A percentile compares a stretch with the other conserved stretches of the same genome.
phyloP scores from a whole-genome alignment of 1,284 basidiomycete genomes.

The Pisolithus thermaeus region DNA sequence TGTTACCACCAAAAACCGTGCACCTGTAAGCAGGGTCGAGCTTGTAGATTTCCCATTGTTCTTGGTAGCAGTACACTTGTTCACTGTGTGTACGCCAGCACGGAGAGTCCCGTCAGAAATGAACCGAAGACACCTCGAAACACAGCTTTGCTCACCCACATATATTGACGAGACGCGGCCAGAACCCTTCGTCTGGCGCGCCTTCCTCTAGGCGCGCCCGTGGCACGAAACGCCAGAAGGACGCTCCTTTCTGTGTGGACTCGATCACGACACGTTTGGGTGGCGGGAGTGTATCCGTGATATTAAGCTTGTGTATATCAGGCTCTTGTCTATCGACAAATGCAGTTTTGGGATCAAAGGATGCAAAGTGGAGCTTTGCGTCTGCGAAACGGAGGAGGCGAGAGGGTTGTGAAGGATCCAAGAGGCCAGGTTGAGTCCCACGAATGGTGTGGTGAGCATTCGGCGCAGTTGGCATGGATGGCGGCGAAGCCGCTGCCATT shows the following conservation, averaged over 20 bases:
- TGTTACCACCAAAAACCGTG: slow-evolving; percentile 42
- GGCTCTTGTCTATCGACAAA: slow-evolving; percentile 32
- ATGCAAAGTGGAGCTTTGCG: slow-evolving; percentile 58
- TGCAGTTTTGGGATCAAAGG: slow-evolving; percentile 62
- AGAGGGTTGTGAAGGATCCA: slow-evolving; percentile 53
- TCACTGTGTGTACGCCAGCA: slow-evolving; percentile 32
- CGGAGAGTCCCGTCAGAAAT: slow-evolving; percentile 6
- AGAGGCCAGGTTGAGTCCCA: slow-evolving; percentile 43
- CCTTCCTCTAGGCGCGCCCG: slow-evolving; percentile 52
- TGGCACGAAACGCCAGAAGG: slow-evolving; percentile 70
- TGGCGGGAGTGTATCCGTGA: slow-evolving; percentile 43
- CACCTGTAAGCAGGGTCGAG: slow-evolving; percentile 67
- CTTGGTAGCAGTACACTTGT: slow-evolving; percentile 49
- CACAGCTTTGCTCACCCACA: slow-evolving; percentile 50
- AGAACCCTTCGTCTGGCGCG: slow-evolving; percentile 57
- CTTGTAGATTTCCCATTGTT: slow-evolving; percentile 81
- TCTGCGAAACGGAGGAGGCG: slow-evolving; percentile 52
- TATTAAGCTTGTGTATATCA: slow-evolving; percentile 33
- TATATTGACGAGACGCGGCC: slow-evolving; percentile 60
- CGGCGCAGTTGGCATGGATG: background rate
- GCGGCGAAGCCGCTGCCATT: slow-evolving; percentile 11
- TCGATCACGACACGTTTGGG: slow-evolving; percentile 70
- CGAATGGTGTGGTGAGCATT: slow-evolving; percentile 15
- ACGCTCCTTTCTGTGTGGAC: slow-evolving; percentile 43
- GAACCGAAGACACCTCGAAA: background rate